phyloP scores from a whole-genome alignment of 495 filamentous ascomycete species.

The Cairneyella variabilis region DNA sequence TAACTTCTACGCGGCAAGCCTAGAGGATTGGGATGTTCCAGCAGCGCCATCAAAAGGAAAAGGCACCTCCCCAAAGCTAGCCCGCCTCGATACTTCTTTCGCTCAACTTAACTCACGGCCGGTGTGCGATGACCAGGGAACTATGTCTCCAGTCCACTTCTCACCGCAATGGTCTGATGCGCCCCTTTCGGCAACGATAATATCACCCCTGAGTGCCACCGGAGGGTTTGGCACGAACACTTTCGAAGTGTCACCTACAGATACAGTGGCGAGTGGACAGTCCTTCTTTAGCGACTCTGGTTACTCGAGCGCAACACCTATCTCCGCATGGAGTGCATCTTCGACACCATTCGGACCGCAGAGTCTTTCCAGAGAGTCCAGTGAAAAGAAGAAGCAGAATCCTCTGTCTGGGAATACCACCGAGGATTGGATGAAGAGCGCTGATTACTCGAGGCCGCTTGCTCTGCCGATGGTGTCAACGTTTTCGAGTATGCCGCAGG shows the following conservation, averaged over 20 bases:
- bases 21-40: constrained; percentile 12
- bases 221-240: constrained; percentile 2
- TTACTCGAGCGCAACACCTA: constrained; percentile 21
- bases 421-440: constrained; percentile 1
- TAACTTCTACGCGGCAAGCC: constrained; percentile 13
- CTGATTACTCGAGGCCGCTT: not conserved
- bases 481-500: not conserved
- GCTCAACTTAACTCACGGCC: constrained; percentile 10
- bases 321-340: constrained; percentile 5
- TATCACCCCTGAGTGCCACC: constrained; percentile 20
- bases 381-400: constrained; percentile 6
- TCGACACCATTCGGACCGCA: constrained; percentile 1
- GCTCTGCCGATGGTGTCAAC: not conserved
- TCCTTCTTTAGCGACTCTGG: constrained; percentile 24
- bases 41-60: constrained; percentile 1
- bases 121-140: not conserved
- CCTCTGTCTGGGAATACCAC: not conserved
- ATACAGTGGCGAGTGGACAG: constrained; percentile 17
- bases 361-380: not conserved
- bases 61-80: constrained; percentile 10
- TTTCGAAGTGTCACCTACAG: constrained; percentile 21
- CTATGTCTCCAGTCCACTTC: not conserved
- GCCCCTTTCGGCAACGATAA: constrained; percentile 6
- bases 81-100: constrained; percentile 17
- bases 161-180: constrained; percentile 1